phyloP scores from a whole-genome alignment of 140 eudicot species.

The Flaveria floridana region DNA sequence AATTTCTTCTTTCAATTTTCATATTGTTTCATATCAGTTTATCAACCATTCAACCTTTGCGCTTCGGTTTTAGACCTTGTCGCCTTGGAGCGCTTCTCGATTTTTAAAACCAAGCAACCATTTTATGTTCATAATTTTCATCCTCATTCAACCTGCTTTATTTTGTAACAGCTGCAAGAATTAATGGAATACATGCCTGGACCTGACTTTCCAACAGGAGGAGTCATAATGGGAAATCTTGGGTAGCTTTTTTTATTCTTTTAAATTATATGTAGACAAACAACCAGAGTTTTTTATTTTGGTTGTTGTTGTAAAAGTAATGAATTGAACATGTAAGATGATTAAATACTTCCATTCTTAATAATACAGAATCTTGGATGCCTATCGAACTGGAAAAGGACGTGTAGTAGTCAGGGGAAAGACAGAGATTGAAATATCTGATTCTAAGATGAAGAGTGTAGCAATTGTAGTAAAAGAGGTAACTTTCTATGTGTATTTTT shows the following conservation, averaged over 20 bases:
- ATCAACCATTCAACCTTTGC: neutral
- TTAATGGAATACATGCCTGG: conserved; percentile 97
- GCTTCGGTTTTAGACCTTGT: too few relatives aligned
- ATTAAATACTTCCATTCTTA: neutral
- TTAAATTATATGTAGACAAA: neutral
- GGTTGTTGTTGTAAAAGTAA: too few relatives aligned
- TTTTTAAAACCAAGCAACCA: too few relatives aligned
- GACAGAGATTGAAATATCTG: conserved; percentile 72
- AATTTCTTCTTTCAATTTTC: neutral
- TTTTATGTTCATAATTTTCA: neutral
- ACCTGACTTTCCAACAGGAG: conserved; percentile 99
- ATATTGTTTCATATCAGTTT: neutral
- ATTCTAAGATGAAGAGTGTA: conserved; percentile 67
- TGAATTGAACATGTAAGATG: neutral
- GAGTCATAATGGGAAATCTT: conserved; percentile 80
- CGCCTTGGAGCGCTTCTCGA: too few relatives aligned
- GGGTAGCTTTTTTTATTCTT: conserved; percentile 45
- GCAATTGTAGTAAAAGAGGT: conserved; percentile 94
- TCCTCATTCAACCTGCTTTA: conserved; percentile 8
- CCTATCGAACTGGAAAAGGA: conserved; percentile 89
- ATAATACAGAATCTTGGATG: conserved; percentile 70
- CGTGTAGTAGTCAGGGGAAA: conserved; percentile 88
- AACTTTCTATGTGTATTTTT: conserved; percentile 5
- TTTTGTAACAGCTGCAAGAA: conserved; percentile 74
- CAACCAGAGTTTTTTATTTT: neutral